Conservation (phyloP, 139 green algal species). For the Diplosphaera chodatii region DNA sequence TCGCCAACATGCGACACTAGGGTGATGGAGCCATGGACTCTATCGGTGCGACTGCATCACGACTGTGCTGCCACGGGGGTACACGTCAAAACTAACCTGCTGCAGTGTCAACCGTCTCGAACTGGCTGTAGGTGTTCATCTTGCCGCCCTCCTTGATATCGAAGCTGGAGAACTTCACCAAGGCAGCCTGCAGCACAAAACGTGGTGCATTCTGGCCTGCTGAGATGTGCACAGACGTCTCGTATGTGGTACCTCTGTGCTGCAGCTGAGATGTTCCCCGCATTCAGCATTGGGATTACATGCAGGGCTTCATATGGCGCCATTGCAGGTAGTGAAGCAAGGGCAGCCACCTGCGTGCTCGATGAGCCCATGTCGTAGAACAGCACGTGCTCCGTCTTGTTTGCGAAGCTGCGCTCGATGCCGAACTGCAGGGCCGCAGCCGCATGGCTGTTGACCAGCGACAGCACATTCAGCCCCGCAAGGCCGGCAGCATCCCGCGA, state of each 20-base stretch:
- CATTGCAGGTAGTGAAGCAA: too few relatives aligned
- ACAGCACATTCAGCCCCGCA: conserved; percentile 73
- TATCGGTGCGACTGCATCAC: too few relatives aligned
- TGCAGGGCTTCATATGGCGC: too few relatives aligned
- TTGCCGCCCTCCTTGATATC: conserved; percentile 58
- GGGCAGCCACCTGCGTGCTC: conserved; percentile 40
- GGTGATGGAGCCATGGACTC: too few relatives aligned
- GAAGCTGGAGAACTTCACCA: conserved; percentile 83
- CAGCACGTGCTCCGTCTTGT: conserved; percentile 74
- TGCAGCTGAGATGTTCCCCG: too few relatives aligned
- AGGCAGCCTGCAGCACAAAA: conserved; percentile 65
- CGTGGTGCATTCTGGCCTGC: too few relatives aligned
- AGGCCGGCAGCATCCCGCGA: conserved; percentile 69
- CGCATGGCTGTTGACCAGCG: conserved; percentile 79
- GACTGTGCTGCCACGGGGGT: too few relatives aligned
- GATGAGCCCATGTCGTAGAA: conserved; percentile 91
- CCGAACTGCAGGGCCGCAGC: conserved; percentile 95
- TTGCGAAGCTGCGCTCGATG: conserved; percentile 87
- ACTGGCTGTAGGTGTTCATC: conserved; percentile 66
- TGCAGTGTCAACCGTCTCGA: conserved; percentile 86
- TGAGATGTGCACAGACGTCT: too few relatives aligned
- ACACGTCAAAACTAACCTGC: too few relatives aligned
- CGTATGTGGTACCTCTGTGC: too few relatives aligned
- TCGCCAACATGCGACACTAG: too few relatives aligned
- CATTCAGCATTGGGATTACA: too few relatives aligned